Conservation (phyloP, 2,329 filamentous ascomycete genomes). For the Endothia cerciana region DNA sequence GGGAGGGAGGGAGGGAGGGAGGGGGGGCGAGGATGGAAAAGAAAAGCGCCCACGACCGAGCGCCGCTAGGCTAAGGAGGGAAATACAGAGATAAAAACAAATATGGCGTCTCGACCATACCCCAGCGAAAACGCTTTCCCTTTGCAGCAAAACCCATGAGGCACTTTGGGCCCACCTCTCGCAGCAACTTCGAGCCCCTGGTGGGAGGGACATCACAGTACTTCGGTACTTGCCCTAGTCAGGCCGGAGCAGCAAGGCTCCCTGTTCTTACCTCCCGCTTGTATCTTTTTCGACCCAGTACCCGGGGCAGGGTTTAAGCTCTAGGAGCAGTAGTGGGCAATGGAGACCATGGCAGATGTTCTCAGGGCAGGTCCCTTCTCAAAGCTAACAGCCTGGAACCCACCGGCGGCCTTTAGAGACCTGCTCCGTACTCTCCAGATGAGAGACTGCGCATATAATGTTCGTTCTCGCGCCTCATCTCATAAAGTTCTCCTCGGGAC, state of each 20-base stretch:
- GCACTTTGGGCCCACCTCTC: background rate
- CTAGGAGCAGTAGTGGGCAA: conserved; percentile 2
- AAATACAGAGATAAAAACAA: background rate
- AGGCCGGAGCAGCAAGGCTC: background rate
- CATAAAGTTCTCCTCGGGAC: background rate
- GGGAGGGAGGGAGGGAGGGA: background rate
- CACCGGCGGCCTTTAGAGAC: conserved; percentile 1
- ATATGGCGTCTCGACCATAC: background rate
- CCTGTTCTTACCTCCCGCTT: conserved; percentile 2
- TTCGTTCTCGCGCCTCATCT: conserved; percentile 9
- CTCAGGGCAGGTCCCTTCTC: conserved; percentile 1
- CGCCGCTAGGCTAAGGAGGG: background rate
- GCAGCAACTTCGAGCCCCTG: background rate
- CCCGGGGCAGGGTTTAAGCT: conserved; percentile 7
- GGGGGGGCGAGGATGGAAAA: background rate
- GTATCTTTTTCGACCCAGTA: conserved; percentile 9
- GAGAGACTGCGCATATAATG: conserved; percentile 7
- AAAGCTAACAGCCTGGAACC: conserved; percentile 9
- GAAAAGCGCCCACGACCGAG: background rate
- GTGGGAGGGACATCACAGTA: background rate
- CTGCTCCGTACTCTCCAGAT: conserved; percentile 7
- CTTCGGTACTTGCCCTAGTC: conserved; percentile 14
- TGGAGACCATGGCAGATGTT: conserved; percentile 10
- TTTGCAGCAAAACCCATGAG: conserved; percentile 5
- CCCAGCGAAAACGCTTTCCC: background rate